A percentile compares a stretch with the other conserved stretches of the same genome.
phyloP scores from a whole-genome alignment of 2,329 filamentous ascomycete genomes.

The Aspergillus pseudoterreus region DNA sequence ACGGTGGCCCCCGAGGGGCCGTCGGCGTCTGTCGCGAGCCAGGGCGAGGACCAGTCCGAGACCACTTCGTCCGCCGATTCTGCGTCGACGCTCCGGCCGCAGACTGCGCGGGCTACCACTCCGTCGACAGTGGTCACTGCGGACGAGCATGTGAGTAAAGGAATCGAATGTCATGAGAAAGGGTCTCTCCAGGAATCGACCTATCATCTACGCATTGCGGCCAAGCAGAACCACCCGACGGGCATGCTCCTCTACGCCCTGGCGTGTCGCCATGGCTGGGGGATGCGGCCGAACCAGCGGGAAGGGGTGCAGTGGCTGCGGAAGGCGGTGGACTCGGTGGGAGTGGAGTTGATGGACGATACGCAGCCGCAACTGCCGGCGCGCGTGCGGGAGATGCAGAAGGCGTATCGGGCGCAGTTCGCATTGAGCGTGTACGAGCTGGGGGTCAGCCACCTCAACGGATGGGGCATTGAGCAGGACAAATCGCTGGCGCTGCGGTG shows the following conservation, averaged over 20 bases:
- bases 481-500: slow-evolving; percentile 82
- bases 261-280: slow-evolving; percentile 95
- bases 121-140: slow-evolving; percentile 39
- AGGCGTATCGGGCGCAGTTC: slow-evolving; percentile 86
- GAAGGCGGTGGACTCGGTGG: slow-evolving; percentile 81
- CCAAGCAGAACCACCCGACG: slow-evolving; percentile 78
- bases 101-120: slow-evolving; percentile 28
- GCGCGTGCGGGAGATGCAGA: slow-evolving; percentile 62
- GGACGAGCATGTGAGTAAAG: slow-evolving; percentile 86
- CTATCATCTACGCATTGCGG: slow-evolving; percentile 88
- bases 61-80: slow-evolving; percentile 56
- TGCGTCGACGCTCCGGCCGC: slow-evolving; percentile 59
- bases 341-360: slow-evolving; percentile 78
- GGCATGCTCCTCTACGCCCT: slow-evolving; percentile 95
- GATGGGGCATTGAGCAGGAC: slow-evolving; percentile 95
- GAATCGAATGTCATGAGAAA: slow-evolving; percentile 83
- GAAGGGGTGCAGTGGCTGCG: slow-evolving; percentile 91
- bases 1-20: slow-evolving; percentile 3
- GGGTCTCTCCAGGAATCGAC: slow-evolving; percentile 90
- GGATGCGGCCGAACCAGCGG: slow-evolving; percentile 85
- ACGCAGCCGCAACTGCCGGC: slow-evolving; percentile 49
- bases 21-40: slow-evolving; percentile 7
- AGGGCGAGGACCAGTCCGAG: slow-evolving; percentile 31
- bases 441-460: slow-evolving; percentile 95
- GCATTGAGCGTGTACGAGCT: slow-evolving; percentile 94